A percentile compares a stretch with the other conserved stretches of the same genome.
Conservation (phyloP, 75 land plant species). For the Cryptomeria japonica region DNA sequence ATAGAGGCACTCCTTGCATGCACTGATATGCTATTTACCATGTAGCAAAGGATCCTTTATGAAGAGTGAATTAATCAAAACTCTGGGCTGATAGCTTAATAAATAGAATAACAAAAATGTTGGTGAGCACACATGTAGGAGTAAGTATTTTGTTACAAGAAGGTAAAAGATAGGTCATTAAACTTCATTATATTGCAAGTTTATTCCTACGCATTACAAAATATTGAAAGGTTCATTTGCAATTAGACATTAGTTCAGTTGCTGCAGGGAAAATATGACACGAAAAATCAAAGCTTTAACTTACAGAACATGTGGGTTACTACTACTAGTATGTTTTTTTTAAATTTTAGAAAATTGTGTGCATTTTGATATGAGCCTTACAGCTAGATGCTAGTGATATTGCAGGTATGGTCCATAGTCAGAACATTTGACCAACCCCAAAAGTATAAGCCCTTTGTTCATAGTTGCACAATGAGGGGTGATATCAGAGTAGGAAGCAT, state of each 20-base stretch:
- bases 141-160: background rate
- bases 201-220: background rate
- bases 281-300: background rate
- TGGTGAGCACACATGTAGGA: background rate
- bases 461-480: conserved; percentile 61
- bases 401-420: conserved; percentile 82
- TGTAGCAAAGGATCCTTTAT: too few species aligned
- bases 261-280: background rate
- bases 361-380: background rate
- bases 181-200: background rate
- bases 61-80: too few species aligned
- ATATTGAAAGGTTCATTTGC: background rate
- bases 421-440: conserved; percentile 85
- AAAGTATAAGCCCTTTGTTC: conserved; percentile 69
- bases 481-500: conserved; percentile 55
- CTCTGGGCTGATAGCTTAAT: too few species aligned
- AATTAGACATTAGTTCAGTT: background rate
- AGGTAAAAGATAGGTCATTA: background rate
- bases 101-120: too few species aligned
- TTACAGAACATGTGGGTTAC: background rate
- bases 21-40: too few species aligned
- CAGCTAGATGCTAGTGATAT: background rate
- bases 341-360: background rate
- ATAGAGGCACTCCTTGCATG: too few species aligned
- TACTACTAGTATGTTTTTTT: background rate